Percentiles rank a stretch among this genome's conserved stretches.
These are phyloP conservation scores for Mallotus repandus DNA, from an alignment of 441 rosid species.

Conservation along the genomic window DNA sequence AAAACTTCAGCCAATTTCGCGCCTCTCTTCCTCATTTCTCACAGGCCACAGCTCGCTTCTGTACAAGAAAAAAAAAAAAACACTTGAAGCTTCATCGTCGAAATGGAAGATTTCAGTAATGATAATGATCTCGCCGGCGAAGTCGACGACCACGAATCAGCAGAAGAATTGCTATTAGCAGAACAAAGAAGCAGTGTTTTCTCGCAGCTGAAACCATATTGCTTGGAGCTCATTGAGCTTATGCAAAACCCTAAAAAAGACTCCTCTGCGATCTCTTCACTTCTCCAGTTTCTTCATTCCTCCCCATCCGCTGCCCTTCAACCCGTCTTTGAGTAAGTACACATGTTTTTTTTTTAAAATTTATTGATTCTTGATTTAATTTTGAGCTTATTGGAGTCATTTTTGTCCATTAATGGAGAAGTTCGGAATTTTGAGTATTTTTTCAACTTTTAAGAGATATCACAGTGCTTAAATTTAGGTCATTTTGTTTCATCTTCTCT, in stretches of 20 bases:
- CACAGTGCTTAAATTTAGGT: too few relatives aligned
- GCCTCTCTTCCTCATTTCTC: constrained; percentile 8
- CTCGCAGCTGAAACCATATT: constrained; percentile 48
- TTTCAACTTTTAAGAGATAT: too few relatives aligned
- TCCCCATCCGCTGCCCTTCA: constrained; percentile 54
- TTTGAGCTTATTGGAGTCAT: not conserved
- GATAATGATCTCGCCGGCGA: not conserved
- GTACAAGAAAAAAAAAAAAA: not conserved
- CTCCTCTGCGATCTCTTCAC: constrained; percentile 43
- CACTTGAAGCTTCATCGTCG: not conserved
- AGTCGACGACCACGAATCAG: constrained; percentile 12
- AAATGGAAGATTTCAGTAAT: constrained; percentile 16
- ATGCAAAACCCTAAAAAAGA: constrained; percentile 56
- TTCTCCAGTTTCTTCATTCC: constrained; percentile 53
- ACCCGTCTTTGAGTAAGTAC: constrained; percentile 71
- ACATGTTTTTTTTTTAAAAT: too few relatives aligned
- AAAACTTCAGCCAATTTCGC: constrained; percentile 19
- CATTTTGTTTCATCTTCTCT: too few relatives aligned
- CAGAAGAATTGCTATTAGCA: constrained; percentile 20
- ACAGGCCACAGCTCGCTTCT: too few relatives aligned
- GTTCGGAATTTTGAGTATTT: not conserved
- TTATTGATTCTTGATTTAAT: not conserved
- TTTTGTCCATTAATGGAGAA: not conserved
- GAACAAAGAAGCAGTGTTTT: constrained; percentile 39
- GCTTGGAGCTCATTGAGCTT: constrained; percentile 66